Evolutionary conservation across 2,329 filamentous ascomycete species (phyloP), one percentile per base, ranked within the genome.

Genomic region (Diaporthe longicolla): DNA sequence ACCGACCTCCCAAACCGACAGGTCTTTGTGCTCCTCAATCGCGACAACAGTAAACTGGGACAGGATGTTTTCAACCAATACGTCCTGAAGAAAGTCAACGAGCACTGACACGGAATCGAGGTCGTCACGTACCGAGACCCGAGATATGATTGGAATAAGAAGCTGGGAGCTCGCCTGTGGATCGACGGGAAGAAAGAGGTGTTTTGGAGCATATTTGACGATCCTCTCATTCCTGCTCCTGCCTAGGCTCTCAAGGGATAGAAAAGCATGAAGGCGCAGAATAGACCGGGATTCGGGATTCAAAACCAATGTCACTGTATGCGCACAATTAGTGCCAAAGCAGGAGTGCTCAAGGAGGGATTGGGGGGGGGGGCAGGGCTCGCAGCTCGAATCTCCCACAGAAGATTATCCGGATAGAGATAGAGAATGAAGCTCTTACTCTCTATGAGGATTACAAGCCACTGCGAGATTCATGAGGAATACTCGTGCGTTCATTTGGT

Each of bases 131-230:
- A 17, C 37, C 37, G 37, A 40, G 37, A 40, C 37, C 10, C 37
- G 11, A 40, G 10, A 15, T 40, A 40, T 13, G 37, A 40, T 13
- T 40, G 37, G 37, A 15, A 40, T 4, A 35, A 10, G 54, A 15
- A 29, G 7, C 17, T 45, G 3, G 54, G 54, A n/a, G 21, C 54
- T 35, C 54, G 54, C 21, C 29, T 57, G 29, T 57, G 54, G 54
- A 57, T 57, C 19, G 29, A 57, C 10, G 54, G 17, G 17, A 35
- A 29, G 9, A 35, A 19, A 21, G 17, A 57, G 17, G 54, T 57
- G 4, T 59, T 26, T 43, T 59, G 57, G 57, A 59, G 57, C 35
- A 37, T n/a, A 7, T 59, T 59, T 17, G 57, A 40, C n/a, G 35
- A 59, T 2, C 57, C 32, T n/a, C n/a, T 40, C n/a, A 43, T 59